Evolutionary conservation across 352 stramenopile genomes (phyloP).

Genomic region (Globisporangium cylindrosporum): DNA sequence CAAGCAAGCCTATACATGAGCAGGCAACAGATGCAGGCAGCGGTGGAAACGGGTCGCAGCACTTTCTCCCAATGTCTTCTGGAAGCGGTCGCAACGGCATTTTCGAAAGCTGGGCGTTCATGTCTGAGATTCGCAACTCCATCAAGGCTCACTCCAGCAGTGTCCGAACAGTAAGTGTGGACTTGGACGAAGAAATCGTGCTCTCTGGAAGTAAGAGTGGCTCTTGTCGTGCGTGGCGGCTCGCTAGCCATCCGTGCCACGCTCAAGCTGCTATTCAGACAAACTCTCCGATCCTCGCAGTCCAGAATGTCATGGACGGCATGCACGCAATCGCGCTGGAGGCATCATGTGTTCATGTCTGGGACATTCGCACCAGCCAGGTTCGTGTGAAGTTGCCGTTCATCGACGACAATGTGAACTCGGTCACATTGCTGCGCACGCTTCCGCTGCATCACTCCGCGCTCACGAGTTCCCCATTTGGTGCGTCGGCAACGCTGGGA

Average conservation of each 20-base stretch:
- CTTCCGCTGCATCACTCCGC: slow-evolving; percentile 16
- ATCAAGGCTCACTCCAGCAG: slow-evolving; percentile 67
- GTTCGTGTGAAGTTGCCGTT: slow-evolving; percentile 55
- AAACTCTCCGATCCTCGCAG: slow-evolving; percentile 21
- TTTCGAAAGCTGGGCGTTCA: slow-evolving; percentile 27
- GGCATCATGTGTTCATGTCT: slow-evolving; percentile 50
- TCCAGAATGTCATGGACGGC: slow-evolving; percentile 29
- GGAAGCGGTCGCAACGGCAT: slow-evolving; percentile 8
- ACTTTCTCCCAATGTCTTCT: not conserved
- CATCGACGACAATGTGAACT: slow-evolving; percentile 38
- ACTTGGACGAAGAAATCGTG: slow-evolving; percentile 56
- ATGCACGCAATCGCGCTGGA: slow-evolving; percentile 38
- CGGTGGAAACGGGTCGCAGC: not conserved
- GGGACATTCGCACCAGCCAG: slow-evolving; percentile 69
- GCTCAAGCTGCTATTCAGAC: slow-evolving; percentile 26
- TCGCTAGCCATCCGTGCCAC: slow-evolving; percentile 43
- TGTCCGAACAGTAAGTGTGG: slow-evolving; percentile 50
- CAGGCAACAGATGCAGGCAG: not conserved
- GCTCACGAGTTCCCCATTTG: slow-evolving; percentile 1
- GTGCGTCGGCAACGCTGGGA: slow-evolving; percentile 6
- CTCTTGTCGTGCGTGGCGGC: slow-evolving; percentile 68
- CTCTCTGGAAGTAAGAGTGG: slow-evolving; percentile 72
- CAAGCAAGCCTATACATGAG: not conserved
- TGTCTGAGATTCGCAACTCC: slow-evolving; percentile 44
- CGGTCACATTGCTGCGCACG: slow-evolving; percentile 28